Evolutionary conservation across 1,284 basidiomycete genomes (phyloP), one percentile per base, ranked within the genome.

Genomic region (Marasmius oreades): DNA sequence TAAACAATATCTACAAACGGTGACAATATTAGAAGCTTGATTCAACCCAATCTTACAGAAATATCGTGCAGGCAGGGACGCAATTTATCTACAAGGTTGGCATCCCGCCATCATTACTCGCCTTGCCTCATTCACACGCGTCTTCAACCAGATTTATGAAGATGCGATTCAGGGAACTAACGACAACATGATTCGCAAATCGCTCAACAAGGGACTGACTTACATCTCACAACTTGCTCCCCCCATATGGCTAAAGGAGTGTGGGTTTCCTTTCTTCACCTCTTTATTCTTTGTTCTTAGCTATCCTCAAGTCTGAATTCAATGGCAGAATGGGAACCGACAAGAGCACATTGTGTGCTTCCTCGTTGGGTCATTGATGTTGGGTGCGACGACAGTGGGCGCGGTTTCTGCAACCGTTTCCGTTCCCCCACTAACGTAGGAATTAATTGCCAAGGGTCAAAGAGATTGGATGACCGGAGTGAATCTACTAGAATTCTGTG

Each of bases 401-500:
- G 74, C 77, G 0, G 57, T 67, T 39, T 62, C 61, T 11, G 61
- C 66, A 0, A 67, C 70, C 5, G 77, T 83, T 7, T 83, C 81
- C 1, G 69, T 84, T 2, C 86, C 85, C 2, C 86, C 86, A 0
- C 71, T 70, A 23, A 63, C 69, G 14, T 66, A 70, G 2, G 77
- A 86, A 63, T 74, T 90, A 2, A 75, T 80, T 0, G 62, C 67
- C 24, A 66, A 68, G 16, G 85, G 85, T n/a, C 72, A 71, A 64
- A 78, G 87, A 43, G 92, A 96, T 69, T 95, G 92, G 86, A 71
- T 77, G 28, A 80, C 89, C 12, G 93, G 93, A 1, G 74, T 82
- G 36, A 87, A 86, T 55, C 75, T 96, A 26, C 77, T 93, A 54
- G 81, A 87, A 66, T 90, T 88, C 12, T 59, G 58, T 20, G 53